Evolutionary conservation across 2,329 filamentous ascomycete genomes (phyloP).

Genomic region (Graphium sp.): DNA sequence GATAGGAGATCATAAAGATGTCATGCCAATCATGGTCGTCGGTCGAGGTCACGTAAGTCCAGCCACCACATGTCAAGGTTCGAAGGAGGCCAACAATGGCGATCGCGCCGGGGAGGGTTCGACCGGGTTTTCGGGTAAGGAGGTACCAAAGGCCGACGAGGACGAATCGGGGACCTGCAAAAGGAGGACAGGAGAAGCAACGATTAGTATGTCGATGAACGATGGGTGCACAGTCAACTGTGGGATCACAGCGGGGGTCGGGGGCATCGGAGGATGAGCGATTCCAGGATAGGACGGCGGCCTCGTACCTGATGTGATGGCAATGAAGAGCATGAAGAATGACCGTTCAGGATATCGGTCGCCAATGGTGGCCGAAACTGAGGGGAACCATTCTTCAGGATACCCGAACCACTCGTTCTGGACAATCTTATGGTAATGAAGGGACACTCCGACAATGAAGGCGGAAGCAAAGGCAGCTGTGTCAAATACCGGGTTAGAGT

Average conservation of each 20-base stretch:
- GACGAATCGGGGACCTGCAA: conserved; percentile 70
- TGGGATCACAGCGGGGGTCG: background rate
- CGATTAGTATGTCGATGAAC: too few species aligned
- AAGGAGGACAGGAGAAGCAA: conserved; percentile 1
- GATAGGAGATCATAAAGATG: conserved; percentile 97
- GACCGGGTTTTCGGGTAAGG: conserved; percentile 61
- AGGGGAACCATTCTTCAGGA: conserved; percentile 91
- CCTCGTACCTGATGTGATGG: conserved; percentile 66
- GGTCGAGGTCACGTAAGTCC: conserved; percentile 97
- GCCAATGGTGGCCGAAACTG: conserved; percentile 90
- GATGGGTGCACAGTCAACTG: too few species aligned
- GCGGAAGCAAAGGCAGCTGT: conserved; percentile 74
- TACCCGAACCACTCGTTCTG: conserved; percentile 94
- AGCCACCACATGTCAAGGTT: conserved; percentile 87
- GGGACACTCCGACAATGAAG: conserved; percentile 57
- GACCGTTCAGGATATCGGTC: conserved; percentile 94
- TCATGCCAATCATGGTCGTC: conserved; percentile 98
- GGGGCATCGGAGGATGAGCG: background rate
- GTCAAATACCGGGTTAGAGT: too few species aligned
- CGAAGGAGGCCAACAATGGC: conserved; percentile 68
- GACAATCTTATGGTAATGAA: conserved; percentile 96
- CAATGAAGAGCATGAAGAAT: conserved; percentile 95
- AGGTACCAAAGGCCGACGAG: conserved; percentile 88
- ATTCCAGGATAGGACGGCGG: background rate
- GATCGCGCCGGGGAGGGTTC: conserved; percentile 65